Percentiles rank a stretch among this genome's conserved stretches.
These are phyloP conservation scores for Monascus purpureus DNA, from an alignment of 495 filamentous ascomycete genomes.

Conservation along the genomic window DNA sequence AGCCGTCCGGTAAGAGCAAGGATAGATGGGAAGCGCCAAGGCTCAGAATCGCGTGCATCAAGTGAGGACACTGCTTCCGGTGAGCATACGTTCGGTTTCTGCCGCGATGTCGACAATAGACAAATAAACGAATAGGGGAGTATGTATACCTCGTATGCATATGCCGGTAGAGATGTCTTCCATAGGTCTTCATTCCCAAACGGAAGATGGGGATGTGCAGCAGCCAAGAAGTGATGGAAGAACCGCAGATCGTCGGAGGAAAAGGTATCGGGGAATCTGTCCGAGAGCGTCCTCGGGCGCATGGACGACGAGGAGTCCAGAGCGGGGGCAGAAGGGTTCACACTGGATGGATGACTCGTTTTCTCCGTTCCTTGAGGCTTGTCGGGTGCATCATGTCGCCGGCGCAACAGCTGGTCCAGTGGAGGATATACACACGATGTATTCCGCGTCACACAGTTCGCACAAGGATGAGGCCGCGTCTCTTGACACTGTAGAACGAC, in stretches of 20 bases:
- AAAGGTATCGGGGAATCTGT: no score
- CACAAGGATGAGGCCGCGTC: conserved; percentile 45
- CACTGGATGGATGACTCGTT: no score
- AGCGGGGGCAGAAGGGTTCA: conserved; percentile 24
- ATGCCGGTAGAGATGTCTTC: conserved; percentile 42
- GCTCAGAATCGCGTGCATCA: conserved; percentile 46
- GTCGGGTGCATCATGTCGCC: no score
- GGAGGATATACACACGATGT: no score
- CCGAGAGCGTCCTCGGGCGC: conserved; percentile 2
- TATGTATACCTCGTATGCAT: conserved; percentile 36
- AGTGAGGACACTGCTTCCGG: conserved; percentile 11
- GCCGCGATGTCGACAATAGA: neutral
- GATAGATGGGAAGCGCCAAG: conserved; percentile 42
- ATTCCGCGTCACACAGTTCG: no score
- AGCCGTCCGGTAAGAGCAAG: conserved; percentile 9
- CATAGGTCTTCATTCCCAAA: conserved; percentile 42
- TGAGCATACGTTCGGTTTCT: neutral
- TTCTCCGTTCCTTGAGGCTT: no score
- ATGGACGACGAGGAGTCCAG: neutral
- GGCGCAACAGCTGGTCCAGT: no score
- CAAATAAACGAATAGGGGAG: neutral
- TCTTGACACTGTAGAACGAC: conserved; percentile 16
- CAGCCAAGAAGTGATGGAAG: conserved; percentile 47
- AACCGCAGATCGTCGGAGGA: conserved; percentile 44
- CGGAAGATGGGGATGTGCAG: conserved; percentile 45